Conservation (phyloP, 805 yeast species). For the Ascoidea asiatica region DNA sequence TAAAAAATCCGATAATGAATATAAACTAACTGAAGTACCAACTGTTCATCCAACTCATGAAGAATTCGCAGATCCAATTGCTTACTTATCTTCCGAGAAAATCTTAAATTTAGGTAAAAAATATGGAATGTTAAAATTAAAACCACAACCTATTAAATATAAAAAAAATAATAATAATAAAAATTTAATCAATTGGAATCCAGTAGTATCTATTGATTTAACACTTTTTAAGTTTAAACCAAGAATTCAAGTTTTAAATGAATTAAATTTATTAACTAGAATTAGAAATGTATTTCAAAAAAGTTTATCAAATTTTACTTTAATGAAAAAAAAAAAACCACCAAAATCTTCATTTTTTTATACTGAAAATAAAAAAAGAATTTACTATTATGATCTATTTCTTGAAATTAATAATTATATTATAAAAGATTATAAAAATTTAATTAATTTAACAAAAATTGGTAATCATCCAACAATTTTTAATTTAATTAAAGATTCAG, state of each 20-base stretch:
- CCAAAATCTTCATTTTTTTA: slow-evolving; percentile 9
- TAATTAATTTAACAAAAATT: background rate
- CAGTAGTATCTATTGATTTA: slow-evolving; percentile 39
- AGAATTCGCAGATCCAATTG: slow-evolving; percentile 52
- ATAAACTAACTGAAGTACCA: slow-evolving; percentile 25
- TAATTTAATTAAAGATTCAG: slow-evolving; percentile 10
- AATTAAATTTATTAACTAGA: slow-evolving; percentile 48
- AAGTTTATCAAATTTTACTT: slow-evolving; percentile 44
- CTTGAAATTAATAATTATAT: slow-evolving; percentile 16
- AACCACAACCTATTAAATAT: slow-evolving; percentile 51
- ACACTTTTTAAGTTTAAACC: slow-evolving; percentile 49
- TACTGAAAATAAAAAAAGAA: slow-evolving; percentile 5
- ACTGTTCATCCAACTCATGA: slow-evolving; percentile 37
- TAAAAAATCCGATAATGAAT: too few relatives aligned
- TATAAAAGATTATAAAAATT: slow-evolving; percentile 1
- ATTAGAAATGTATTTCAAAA: slow-evolving; percentile 47
- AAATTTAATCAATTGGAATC: slow-evolving; percentile 33
- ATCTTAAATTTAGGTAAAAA: slow-evolving; percentile 31
- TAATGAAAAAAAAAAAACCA: slow-evolving; percentile 24
- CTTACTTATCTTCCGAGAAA: slow-evolving; percentile 40
- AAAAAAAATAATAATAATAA: too few relatives aligned
- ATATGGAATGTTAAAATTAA: slow-evolving; percentile 66
- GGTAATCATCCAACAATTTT: slow-evolving; percentile 5
- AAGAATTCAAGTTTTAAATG: slow-evolving; percentile 52
- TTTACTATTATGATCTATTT: slow-evolving; percentile 26